These are phyloP conservation scores for Trypanosomatidae sp. DNA, from an alignment of 208 protist genomes.

Conservation along the genomic window DNA sequence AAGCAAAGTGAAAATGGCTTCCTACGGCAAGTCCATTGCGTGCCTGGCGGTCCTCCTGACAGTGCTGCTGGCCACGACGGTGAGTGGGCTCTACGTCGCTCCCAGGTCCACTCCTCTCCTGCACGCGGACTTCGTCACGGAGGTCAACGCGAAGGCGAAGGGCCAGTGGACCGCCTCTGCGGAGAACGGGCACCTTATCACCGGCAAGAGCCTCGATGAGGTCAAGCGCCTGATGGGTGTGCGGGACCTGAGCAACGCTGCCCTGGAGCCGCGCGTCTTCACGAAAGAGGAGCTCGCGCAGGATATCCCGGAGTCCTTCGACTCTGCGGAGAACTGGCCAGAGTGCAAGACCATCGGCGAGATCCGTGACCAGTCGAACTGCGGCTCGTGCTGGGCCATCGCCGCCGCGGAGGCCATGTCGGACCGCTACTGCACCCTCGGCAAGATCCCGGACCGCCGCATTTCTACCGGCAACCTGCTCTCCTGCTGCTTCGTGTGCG, in stretches of 20 bases:
- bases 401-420: slow-evolving; percentile 76
- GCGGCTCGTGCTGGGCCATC: slow-evolving; percentile 93
- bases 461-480: slow-evolving; percentile 79
- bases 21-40: slow-evolving; percentile 17
- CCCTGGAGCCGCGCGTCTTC: slow-evolving; percentile 41
- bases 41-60: slow-evolving; percentile 22
- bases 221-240: slow-evolving; percentile 52
- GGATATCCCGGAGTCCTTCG: slow-evolving; percentile 56
- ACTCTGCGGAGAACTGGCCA: slow-evolving; percentile 60
- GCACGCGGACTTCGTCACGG: slow-evolving; percentile 23
- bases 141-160: slow-evolving; percentile 41
- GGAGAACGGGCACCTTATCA: slow-evolving; percentile 42
- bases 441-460: slow-evolving; percentile 43
- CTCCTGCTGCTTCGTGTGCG: slow-evolving; percentile 80
- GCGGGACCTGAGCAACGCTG: slow-evolving; percentile 21
- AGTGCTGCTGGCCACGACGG: slow-evolving; percentile 31
- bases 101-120: slow-evolving; percentile 19
- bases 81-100: slow-evolving; percentile 19
- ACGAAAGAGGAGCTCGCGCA: slow-evolving; percentile 37
- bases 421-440: slow-evolving; percentile 89
- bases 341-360: slow-evolving; percentile 59
- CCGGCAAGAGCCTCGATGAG: slow-evolving; percentile 37
- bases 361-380: slow-evolving; percentile 88
- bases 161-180: slow-evolving; percentile 58
- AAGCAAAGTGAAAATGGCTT: slow-evolving; percentile 10